These are phyloP conservation scores for Fusarium burgessii DNA, from an alignment of 2,329 filamentous ascomycete genomes.

Conservation along the genomic window DNA sequence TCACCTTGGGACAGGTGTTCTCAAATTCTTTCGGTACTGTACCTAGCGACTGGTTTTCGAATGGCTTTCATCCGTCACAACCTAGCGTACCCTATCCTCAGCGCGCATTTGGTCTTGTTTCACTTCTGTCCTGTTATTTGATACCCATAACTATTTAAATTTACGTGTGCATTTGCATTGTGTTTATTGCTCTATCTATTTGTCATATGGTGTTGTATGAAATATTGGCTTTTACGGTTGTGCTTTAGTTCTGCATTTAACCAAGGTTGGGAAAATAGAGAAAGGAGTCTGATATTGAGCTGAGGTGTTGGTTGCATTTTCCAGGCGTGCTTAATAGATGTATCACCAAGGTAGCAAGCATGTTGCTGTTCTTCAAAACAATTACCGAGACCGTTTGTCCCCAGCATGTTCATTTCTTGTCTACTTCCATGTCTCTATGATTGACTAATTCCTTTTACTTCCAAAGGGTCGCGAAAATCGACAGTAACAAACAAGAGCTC, in stretches of 20 bases:
- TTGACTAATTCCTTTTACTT: constrained; percentile 8
- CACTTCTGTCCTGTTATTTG: constrained; percentile 46
- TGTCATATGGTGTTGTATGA: constrained; percentile 23
- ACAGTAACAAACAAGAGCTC: neutral
- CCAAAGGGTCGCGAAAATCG: neutral
- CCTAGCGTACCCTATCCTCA: constrained; percentile 1
- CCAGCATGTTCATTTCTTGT: constrained; percentile 7
- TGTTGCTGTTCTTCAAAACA: constrained; percentile 9
- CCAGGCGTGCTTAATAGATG: constrained; percentile 24
- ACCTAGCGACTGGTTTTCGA: neutral
- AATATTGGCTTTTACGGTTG: constrained; percentile 11
- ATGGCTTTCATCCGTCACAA: neutral
- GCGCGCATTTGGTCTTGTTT: constrained; percentile 24
- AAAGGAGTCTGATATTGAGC: constrained; percentile 7
- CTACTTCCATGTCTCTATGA: constrained; percentile 2
- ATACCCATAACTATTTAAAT: constrained; percentile 43
- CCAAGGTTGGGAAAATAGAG: constrained; percentile 33
- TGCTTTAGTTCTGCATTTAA: constrained; percentile 28
- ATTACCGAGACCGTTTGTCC: constrained; percentile 17
- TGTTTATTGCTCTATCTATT: constrained; percentile 11
- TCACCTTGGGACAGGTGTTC: constrained; percentile 9
- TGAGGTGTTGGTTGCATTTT: constrained; percentile 18
- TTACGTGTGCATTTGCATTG: constrained; percentile 25
- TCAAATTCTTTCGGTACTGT: neutral
- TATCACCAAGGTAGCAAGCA: constrained; percentile 25